Base-by-base conservation (phyloP, 2,329 filamentous ascomycete genomes). In the Colletotrichum spaethianum region DNA sequence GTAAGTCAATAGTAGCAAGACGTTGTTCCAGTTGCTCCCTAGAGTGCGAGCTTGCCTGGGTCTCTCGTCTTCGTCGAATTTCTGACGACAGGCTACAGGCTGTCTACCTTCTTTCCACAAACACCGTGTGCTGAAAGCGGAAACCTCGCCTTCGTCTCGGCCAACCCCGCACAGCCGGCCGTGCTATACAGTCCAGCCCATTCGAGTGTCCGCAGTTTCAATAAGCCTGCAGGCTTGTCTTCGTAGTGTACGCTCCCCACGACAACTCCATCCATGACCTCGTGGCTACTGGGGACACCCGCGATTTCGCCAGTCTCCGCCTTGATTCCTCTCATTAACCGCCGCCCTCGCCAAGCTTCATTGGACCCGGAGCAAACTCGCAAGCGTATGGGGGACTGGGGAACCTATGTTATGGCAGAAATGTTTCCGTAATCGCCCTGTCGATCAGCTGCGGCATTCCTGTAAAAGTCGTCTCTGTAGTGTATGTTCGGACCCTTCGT, bases 201-300 rank as follows among this genome's bases (percentile, higher is more conserved):
- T n/a, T 33, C 46, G 36, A 31, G 33, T 33, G 33, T 68, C 50
- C 48, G 65, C 59, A 62, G 65, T 28, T 63, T 63, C 48, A 55
- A 55, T 61, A 57, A 28, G n/a, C 12, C 36, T 56, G 11, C 23
- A 12, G 56, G 48, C 56, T 56, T 50, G 63, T 63, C 56, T 62
- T 56, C 40, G 42, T n/a, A 11, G 20, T 46, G 2, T 57, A 55
- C 23, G 55, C 33, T 46, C 50, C 69, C 59, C 64, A 63, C 36
- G 64, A 44, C 38, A 52, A 68, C 64, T 68, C 64, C 64, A 59
- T 60, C 20, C n/a, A 52, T 16, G 64, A 28, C 42, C 69, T 72
- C 64, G 59, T 68, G 69, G 63, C 59, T 53, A 33, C 69, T 68
- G 64, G 57, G 26, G 63, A 36, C 56, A 12, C 28, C 52, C 28